Evolutionary conservation across 1,139 yeast species (phyloP).

Genomic region (Kodamaea arcana): DNA sequence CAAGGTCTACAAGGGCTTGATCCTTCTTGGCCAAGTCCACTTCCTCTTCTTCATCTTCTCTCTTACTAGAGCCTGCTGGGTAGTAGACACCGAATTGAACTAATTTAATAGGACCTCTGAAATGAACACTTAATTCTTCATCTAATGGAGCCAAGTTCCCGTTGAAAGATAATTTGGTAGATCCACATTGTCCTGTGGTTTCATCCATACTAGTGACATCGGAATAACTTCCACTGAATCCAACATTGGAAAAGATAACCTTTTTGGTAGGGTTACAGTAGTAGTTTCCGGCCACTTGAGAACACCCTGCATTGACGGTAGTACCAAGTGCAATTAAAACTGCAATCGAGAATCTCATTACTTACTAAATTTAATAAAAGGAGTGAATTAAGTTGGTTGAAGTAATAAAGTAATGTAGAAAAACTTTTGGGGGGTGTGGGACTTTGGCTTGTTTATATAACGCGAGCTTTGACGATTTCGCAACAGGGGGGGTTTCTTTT

Average conservation of each 20-base stretch:
- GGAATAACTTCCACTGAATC: conserved; percentile 60
- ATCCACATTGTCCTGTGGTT: conserved; percentile 48
- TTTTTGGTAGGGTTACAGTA: conserved; percentile 72
- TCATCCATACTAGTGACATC: conserved; percentile 56
- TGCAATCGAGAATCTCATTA: conserved; percentile 21
- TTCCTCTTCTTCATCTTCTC: conserved; percentile 19
- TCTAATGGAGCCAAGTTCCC: conserved; percentile 68
- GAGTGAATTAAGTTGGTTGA: conserved; percentile 10
- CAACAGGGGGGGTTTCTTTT: neutral
- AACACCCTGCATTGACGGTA: conserved; percentile 37
- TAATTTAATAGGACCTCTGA: conserved; percentile 71
- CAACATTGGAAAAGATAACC: conserved; percentile 63
- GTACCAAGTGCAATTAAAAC: conserved; percentile 23
- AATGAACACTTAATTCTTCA: conserved; percentile 71
- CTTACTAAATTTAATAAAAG: conserved; percentile 3
- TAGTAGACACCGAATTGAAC: conserved; percentile 63
- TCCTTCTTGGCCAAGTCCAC: conserved; percentile 8
- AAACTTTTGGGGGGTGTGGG: neutral
- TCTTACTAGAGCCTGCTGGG: conserved; percentile 32
- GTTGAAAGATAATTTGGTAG: conserved; percentile 45
- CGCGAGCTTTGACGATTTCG: neutral
- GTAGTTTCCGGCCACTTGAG: conserved; percentile 65
- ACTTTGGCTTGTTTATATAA: conserved; percentile 1
- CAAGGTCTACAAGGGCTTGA: conserved; percentile 32
- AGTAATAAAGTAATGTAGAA: neutral